Conservation (phyloP, 2,329 filamentous ascomycete species). For the Apiospora rasikravindrae region DNA sequence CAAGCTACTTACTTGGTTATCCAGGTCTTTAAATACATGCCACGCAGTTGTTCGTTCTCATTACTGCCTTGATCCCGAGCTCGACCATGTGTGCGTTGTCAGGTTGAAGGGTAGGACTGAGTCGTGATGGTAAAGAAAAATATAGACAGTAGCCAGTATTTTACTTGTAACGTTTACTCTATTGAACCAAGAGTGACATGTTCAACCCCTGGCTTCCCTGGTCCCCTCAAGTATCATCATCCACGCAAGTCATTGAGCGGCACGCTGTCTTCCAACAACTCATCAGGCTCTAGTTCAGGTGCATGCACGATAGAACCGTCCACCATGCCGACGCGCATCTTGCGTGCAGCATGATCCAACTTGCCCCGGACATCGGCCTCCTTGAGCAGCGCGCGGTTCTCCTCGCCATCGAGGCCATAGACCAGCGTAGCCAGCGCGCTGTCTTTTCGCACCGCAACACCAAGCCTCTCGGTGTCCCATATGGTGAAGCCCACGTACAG, state of each 20-base stretch:
- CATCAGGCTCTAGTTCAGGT: neutral
- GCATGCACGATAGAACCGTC: neutral
- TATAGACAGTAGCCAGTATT: too few relatives aligned
- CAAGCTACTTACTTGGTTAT: too few relatives aligned
- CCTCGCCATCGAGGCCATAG: neutral
- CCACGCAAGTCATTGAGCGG: neutral
- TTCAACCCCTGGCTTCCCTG: neutral
- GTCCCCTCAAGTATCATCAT: neutral
- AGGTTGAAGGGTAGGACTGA: too few relatives aligned
- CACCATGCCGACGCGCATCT: neutral
- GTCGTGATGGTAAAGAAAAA: too few relatives aligned
- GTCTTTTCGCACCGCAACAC: neutral
- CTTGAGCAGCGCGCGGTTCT: neutral
- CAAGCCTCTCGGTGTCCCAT: neutral
- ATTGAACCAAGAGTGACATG: neutral
- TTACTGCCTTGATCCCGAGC: too few relatives aligned
- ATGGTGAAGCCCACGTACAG: neutral
- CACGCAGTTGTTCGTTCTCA: too few relatives aligned
- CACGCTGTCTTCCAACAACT: neutral
- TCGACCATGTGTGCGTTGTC: too few relatives aligned
- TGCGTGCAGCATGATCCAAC: neutral
- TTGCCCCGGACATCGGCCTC: neutral
- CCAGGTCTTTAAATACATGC: too few relatives aligned
- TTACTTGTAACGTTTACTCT: too few relatives aligned
- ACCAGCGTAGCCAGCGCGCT: neutral